A percentile compares a stretch with the other conserved stretches of the same genome.
phyloP scores from a whole-genome alignment of 306 rosid species.

The Myrica gale region DNA sequence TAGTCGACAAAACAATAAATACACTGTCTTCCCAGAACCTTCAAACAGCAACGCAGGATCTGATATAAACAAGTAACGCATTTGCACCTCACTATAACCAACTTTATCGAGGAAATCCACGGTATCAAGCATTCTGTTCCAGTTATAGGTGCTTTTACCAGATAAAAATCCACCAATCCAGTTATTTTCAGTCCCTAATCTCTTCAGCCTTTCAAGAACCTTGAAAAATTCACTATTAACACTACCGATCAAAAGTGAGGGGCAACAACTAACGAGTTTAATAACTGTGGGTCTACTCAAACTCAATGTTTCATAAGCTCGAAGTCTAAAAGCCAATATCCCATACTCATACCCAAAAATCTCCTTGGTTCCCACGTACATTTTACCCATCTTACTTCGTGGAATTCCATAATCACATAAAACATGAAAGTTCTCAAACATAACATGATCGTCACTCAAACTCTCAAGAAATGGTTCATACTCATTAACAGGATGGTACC shows the following conservation, averaged over 20 bases:
- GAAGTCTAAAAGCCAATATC: constrained; percentile 46
- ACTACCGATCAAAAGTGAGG: constrained; percentile 58
- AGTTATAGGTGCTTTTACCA: constrained; percentile 40
- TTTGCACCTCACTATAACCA: constrained; percentile 51
- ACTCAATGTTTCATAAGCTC: constrained; percentile 62
- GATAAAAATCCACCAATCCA: constrained; percentile 61
- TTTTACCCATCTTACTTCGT: constrained; percentile 51
- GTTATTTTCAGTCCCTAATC: constrained; percentile 49
- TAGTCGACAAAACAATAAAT: constrained; percentile 44
- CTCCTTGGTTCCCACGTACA: constrained; percentile 62
- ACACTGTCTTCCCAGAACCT: constrained; percentile 58
- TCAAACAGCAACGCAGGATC: constrained; percentile 57
- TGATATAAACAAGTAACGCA: constrained; percentile 47
- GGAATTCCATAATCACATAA: constrained; percentile 64
- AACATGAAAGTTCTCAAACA: constrained; percentile 56
- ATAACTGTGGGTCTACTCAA: constrained; percentile 49
- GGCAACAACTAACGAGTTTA: constrained; percentile 65
- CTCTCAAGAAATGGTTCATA: constrained; percentile 85
- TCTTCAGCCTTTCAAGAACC: constrained; percentile 52
- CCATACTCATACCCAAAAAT: constrained; percentile 52
- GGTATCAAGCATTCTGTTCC: constrained; percentile 62
- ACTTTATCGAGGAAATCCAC: constrained; percentile 48
- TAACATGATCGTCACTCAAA: constrained; percentile 51
- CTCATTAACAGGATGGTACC: constrained; percentile 74
- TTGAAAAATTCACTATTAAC: constrained; percentile 36